phyloP scores from a whole-genome alignment of 768 basidiomycete genomes.

The Calvatia gigantea region DNA sequence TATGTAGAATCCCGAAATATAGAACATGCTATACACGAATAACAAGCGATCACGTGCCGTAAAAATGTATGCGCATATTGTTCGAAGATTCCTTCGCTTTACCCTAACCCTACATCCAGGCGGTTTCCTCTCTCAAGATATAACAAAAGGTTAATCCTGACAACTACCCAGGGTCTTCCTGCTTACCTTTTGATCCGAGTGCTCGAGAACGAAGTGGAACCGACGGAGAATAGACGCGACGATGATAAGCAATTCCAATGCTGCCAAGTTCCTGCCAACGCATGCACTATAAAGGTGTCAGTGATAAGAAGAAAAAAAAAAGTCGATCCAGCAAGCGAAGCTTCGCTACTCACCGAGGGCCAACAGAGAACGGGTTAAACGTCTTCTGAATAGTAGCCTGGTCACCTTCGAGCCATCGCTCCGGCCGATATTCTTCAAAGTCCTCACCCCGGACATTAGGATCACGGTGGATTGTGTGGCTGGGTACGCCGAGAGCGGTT shows the following conservation, averaged over 20 bases:
- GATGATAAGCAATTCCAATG: slow-evolving; percentile 77
- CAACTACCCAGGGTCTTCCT: too few relatives aligned
- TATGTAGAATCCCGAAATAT: not conserved
- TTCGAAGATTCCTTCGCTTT: slow-evolving; percentile 48
- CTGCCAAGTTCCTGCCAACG: slow-evolving; percentile 81
- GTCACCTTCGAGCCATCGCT: slow-evolving; percentile 81
- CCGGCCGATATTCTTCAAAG: slow-evolving; percentile 69
- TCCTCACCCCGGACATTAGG: slow-evolving; percentile 74
- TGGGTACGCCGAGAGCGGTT: slow-evolving; percentile 76
- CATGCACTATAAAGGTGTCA: slow-evolving; percentile 55
- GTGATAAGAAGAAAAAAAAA: slow-evolving; percentile 7
- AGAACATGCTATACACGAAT: not conserved
- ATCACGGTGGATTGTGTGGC: slow-evolving; percentile 81
- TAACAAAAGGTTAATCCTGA: not conserved
- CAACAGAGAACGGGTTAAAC: slow-evolving; percentile 85
- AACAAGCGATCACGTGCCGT: not conserved
- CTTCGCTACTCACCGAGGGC: slow-evolving; percentile 61
- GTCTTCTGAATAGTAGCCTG: slow-evolving; percentile 57
- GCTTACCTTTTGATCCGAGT: slow-evolving; percentile 53
- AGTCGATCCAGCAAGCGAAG: not conserved
- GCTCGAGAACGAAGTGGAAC: slow-evolving; percentile 71
- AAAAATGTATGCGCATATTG: too few relatives aligned
- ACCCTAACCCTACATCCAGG: slow-evolving; percentile 70
- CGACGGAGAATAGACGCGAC: slow-evolving; percentile 75
- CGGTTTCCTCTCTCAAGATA: slow-evolving; percentile 79